Conservation (phyloP, 129 eudicot species). For the Artemisia tridentata region DNA sequence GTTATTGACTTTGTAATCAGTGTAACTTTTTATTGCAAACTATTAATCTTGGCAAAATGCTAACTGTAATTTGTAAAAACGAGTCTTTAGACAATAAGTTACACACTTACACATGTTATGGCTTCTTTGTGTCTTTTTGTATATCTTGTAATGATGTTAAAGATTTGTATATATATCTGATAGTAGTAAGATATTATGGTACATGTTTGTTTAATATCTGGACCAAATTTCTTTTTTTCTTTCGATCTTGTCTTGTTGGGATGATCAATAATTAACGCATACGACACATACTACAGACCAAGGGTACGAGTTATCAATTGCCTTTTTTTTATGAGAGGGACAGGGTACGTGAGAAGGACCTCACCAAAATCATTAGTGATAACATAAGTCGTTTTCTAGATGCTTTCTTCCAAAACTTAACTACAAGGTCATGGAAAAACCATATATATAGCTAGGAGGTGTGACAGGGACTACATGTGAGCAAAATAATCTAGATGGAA, state of each 20-base stretch:
- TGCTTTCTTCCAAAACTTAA: constrained; percentile 21
- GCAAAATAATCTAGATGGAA: constrained; percentile 4
- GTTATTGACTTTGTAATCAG: neutral
- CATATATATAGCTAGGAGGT: constrained; percentile 10
- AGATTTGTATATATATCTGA: neutral
- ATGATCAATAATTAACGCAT: neutral
- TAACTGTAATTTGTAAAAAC: no score
- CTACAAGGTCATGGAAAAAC: constrained; percentile 12
- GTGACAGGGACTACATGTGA: constrained; percentile 14
- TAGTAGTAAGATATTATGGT: neutral
- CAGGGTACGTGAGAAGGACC: constrained; percentile 22
- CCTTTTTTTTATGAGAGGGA: constrained; percentile 3
- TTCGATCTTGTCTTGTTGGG: constrained; percentile 13
- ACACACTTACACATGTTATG: no score
- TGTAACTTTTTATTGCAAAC: neutral
- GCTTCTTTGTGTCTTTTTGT: no score
- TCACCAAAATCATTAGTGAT: constrained; percentile 13
- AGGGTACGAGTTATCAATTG: constrained; percentile 1
- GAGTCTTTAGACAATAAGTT: no score
- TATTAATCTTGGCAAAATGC: neutral
- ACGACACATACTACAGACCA: constrained; percentile 1
- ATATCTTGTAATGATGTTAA: no score
- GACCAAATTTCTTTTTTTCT: neutral
- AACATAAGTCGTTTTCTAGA: constrained; percentile 17
- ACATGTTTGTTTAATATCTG: neutral